Base-by-base conservation (phyloP, 495 filamentous ascomycete genomes). In the Lepidopterella palustris region DNA sequence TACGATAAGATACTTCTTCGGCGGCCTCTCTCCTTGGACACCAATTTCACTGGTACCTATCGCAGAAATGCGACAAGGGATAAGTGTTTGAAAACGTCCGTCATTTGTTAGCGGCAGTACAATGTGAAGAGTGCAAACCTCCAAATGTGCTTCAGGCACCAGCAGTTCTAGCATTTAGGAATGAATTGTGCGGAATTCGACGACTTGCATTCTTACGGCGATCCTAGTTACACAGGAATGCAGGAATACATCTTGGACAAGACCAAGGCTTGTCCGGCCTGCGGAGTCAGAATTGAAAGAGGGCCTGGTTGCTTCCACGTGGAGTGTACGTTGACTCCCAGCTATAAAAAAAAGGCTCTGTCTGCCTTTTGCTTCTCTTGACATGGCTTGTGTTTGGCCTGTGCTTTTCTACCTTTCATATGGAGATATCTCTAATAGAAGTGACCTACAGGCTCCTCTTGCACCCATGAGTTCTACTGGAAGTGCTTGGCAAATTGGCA, bases 401-500 rank as follows among this genome's bases (percentile, higher is more conserved):
- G 2, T 18, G 9, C 10, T 15, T 13, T 3, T 2, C 13, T 10
- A 2, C 13, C 35, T 18, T 2, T 18, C 35, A 42, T 42, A 42
- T n/a, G 18, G 9, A 10, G 13, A 35, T 42, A 13, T 18, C 2
- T 42, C 35, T 42, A 42, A 42, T 13, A 3, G 10, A 11, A 11
- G 10, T 42, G 18, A 42, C 18, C 2, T 42, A 42, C 35, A 57
- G 55, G 55, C 23, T 47, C 23, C n/a, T 47, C 15, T 23, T 57
- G 55, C 23, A 45, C 45, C 1, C 55, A 57, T 48, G 55, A 57
- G 24, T 57, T 57, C 27, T 57, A 40, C 55, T 57, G 55, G 55
- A 40, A 57, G 27, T 57, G 55, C 28, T 27, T 57, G 24, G 55
- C 25, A 8, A 25, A 31, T 15, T 57, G 55, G 55, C 4, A 57